Conservation (phyloP, 1,139 yeast genomes). For the Hemisphaericaspora subhashii region DNA sequence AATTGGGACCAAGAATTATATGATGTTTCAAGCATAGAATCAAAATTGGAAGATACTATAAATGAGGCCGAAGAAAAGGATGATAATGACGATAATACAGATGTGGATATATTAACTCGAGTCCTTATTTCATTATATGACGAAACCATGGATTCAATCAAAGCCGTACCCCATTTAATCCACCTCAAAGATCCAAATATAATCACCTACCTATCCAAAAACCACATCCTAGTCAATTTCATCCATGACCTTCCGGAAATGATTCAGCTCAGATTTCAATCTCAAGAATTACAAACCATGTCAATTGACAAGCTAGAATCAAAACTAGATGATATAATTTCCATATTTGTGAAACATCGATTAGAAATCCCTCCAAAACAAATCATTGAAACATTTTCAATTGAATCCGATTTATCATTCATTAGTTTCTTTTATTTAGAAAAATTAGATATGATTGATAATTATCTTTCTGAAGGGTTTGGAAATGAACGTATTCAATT, state of each 20-base stretch:
- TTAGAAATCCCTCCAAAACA: conserved; percentile 59
- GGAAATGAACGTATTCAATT: conserved; percentile 68
- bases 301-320: conserved; percentile 45
- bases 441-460: conserved; percentile 53
- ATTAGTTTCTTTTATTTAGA: conserved; percentile 64
- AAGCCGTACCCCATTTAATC: conserved; percentile 66
- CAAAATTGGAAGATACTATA: conserved; percentile 46
- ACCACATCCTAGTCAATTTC: conserved; percentile 61
- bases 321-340: conserved; percentile 46
- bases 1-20: conserved; percentile 64
- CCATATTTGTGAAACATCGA: conserved; percentile 60
- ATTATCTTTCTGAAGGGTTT: conserved; percentile 50
- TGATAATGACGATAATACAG: no score
- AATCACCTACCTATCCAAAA: conserved; percentile 54
- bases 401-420: conserved; percentile 43
- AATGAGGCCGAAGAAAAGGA: no score
- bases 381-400: conserved; percentile 51
- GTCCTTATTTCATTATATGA: conserved; percentile 59
- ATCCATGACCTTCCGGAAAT: conserved; percentile 52
- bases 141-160: conserved; percentile 54
- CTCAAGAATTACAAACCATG: conserved; percentile 23
- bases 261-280: conserved; percentile 42
- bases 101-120: conserved; percentile 37
- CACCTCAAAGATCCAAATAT: conserved; percentile 54
- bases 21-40: conserved; percentile 46